These are phyloP conservation scores for Alternaria infectoria DNA, from an alignment of 2,329 filamentous ascomycete species.

Conservation along the genomic window DNA sequence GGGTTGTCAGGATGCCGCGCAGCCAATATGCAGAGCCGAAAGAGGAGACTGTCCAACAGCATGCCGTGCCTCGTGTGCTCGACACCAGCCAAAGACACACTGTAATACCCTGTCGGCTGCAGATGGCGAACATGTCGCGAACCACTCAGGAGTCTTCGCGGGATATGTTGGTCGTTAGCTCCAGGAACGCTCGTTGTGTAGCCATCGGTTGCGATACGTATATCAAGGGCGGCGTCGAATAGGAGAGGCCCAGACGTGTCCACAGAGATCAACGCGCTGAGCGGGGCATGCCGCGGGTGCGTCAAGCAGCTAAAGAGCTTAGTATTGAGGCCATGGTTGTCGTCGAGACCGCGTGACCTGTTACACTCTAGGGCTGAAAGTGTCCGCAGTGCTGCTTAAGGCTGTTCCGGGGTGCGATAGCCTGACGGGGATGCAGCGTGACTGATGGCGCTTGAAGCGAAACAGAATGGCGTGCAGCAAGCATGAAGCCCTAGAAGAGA, in stretches of 20 bases:
- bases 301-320: conserved; percentile 27
- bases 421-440: conserved; percentile 27
- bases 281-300: conserved; percentile 15
- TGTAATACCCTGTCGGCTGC: conserved; percentile 22
- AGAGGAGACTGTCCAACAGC: conserved; percentile 17
- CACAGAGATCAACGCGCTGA: conserved; percentile 22
- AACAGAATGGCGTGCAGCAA: conserved; percentile 47
- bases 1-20: conserved; percentile 39
- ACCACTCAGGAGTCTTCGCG: conserved; percentile 14
- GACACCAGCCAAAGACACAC: conserved; percentile 21
- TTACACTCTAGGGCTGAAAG: conserved; percentile 25
- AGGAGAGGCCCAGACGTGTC: conserved; percentile 25
- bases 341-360: conserved; percentile 40
- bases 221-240: conserved; percentile 21
- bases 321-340: conserved; percentile 30
- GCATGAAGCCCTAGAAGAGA: conserved; percentile 34
- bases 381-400: conserved; percentile 22
- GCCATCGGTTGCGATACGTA: conserved; percentile 14
- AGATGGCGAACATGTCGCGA: conserved; percentile 6
- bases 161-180: conserved; percentile 29
- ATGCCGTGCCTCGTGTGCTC: conserved; percentile 32
- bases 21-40: conserved; percentile 23
- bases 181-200: conserved; percentile 31
- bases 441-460: conserved; percentile 43
- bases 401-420: conserved; percentile 26